Base-by-base conservation (phyloP, 2,329 filamentous ascomycete species). In the Pestalotiopsis sp. region DNA sequence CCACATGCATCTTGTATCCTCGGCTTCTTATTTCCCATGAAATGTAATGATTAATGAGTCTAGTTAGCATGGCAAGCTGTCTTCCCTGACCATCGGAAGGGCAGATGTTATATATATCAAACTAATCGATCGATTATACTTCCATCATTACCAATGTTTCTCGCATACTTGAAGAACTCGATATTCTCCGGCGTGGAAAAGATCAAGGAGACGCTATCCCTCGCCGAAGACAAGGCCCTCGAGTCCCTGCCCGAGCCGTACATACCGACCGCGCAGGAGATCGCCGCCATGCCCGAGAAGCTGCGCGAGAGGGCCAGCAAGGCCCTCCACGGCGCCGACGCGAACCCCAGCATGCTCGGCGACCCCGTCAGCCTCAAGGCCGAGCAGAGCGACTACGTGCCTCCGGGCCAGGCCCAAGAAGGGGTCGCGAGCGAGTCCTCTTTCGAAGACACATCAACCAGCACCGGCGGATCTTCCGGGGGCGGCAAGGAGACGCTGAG, bases 351-450 rank as follows among this genome's bases (percentile, higher is more conserved):
- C 66, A 78, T 78, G 71, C 73, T 82, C 7, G 80, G 80, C 36
- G 81, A 82, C 63, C 80, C 81, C 2, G 76, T 81, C 41, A 82
- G 79, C 62, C 52, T 81, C 36, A 82, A 82, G 69, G 80, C 80
- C 7, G 81, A 82, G 68, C 77, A 73, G 66, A 79, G 76, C 68
- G 74, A 76, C 17, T 72, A 67, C 52, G 69, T 77, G 39, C 79
- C 79, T 1, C 31, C 31, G 31, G 73, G 72, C 3, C 71, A 75
- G 20, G 72, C 71, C 14, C 78, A 78, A 60, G 71, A 71, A 3
- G 75, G 75, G 27, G 70, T 64, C 3, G 13, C 27, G 38, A 59
- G 17, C 27, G 17, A 41, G 27, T 39, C 59, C 11, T 13, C 52
- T 27, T 31, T 25, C 14, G 14, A 27, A 36, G 6, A 27, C 7